Evolutionary conservation across 805 yeast species (phyloP), one percentile per base, ranked within the genome.

Genomic region (Aciculoconidium aculeatum): DNA sequence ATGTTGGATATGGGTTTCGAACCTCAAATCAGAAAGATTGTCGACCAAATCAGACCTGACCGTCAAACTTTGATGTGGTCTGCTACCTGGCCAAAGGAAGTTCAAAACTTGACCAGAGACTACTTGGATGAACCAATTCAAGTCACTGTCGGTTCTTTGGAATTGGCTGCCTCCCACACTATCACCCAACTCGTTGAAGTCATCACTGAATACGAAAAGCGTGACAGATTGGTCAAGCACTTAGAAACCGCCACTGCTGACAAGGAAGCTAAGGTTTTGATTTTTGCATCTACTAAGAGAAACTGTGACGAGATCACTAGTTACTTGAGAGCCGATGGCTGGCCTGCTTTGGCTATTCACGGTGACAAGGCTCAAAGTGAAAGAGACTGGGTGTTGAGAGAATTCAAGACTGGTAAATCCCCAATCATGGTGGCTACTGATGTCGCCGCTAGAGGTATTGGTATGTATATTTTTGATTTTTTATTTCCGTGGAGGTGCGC

Each of bases 1-100:
- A 92, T 92, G 98, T 77, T 92, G 67, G 98, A 92, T 71, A 92
- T 92, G 98, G 98, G 98, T 61, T 92, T 92, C 62, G 98, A 92
- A 72, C 97, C 97, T 46, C 97, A 90, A 75, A 92, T 92, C 63
- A 80, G 98, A 74, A 90, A 90, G 68, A 92, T 92, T 62, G 90
- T 92, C 45, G 88, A 81, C 50, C 97, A 90, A 73, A 92, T 92
- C 58, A 84, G 98, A 71, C 98, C 98, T 39, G 98, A 92, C 63
- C 87, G 97, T 73, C 98, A 92, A 70, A 92, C 98, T 38, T 73
- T 90, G 50, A 86, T 92, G 96, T 92, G 97, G 97, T 90, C 97
- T 40, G 98, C 98, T 47, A 92, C 98, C 33, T 92, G 98, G 98
- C 98, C 98, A 51, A 90, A 88, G 74, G 94, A 86, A 62, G 97